Evolutionary conservation across 345 rosid genomes (phyloP).

Genomic region (Stellera chamaejasme): DNA sequence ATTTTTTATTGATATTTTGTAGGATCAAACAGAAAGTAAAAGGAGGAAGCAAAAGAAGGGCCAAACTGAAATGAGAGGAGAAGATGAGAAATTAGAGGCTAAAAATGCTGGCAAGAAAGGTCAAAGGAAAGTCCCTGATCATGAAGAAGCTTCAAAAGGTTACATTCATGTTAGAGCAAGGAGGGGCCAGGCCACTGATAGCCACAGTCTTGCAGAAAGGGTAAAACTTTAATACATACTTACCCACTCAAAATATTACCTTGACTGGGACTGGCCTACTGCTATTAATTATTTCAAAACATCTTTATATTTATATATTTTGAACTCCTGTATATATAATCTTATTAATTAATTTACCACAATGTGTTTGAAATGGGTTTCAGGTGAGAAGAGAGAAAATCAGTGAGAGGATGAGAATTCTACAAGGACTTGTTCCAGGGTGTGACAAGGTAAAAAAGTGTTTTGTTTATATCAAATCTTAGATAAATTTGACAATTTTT

Average conservation of each 20-base stretch:
- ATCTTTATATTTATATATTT: too few species aligned
- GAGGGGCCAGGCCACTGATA: constrained; percentile 78
- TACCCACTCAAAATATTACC: constrained; percentile 10
- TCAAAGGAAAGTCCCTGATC: constrained; percentile 20
- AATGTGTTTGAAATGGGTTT: constrained; percentile 2
- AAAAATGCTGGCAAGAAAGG: constrained; percentile 24
- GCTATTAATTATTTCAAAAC: not conserved
- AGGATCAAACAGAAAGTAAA: constrained; percentile 41
- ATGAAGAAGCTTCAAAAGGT: constrained; percentile 39
- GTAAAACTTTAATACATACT: constrained; percentile 18
- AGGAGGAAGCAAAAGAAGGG: constrained; percentile 42
- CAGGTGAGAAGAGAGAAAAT: constrained; percentile 77
- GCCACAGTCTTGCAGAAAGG: constrained; percentile 81
- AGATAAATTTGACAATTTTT: too few species aligned
- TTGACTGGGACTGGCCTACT: not conserved
- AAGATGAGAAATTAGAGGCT: constrained; percentile 12
- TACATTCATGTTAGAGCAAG: constrained; percentile 84
- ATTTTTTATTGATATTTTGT: not conserved
- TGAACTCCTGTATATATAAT: too few species aligned
- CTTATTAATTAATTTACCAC: not conserved
- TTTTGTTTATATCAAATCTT: too few species aligned
- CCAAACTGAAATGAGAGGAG: constrained; percentile 17
- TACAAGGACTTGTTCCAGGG: constrained; percentile 70
- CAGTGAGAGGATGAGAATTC: constrained; percentile 58
- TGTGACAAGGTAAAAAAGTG: constrained; percentile 50